phyloP scores from a whole-genome alignment of 208 protist species.

The Herpetomonas tarakana region DNA sequence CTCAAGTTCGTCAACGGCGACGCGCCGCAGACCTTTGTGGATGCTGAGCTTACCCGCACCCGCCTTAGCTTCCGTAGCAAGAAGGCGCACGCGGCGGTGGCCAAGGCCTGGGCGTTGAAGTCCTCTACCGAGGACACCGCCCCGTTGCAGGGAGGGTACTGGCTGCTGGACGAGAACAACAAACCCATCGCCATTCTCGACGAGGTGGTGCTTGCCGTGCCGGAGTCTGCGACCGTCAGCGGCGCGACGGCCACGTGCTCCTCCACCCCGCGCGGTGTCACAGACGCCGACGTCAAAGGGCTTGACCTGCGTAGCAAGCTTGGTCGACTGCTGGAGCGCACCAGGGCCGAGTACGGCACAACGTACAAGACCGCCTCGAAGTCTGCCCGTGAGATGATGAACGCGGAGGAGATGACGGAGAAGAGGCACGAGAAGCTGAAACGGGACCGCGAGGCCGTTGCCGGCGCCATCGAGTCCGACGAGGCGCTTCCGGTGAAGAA shows the following conservation, averaged over 20 bases:
- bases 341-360: constrained; percentile 61
- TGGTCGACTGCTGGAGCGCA: constrained; percentile 55
- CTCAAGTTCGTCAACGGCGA: constrained; percentile 80
- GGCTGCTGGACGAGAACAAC: constrained; percentile 47
- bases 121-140: constrained; percentile 8
- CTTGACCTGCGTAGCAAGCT: constrained; percentile 76
- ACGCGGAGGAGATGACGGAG: constrained; percentile 48
- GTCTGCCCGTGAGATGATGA: constrained; percentile 53
- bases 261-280: constrained; percentile 31
- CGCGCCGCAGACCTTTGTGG: constrained; percentile 50
- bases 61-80: constrained; percentile 27
- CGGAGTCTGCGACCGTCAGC: not conserved
- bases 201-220: constrained; percentile 23
- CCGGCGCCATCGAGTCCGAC: constrained; percentile 58
- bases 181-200: constrained; percentile 21
- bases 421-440: constrained; percentile 48
- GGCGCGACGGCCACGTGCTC: constrained; percentile 3
- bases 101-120: constrained; percentile 35
- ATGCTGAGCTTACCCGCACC: constrained; percentile 31
- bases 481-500: constrained; percentile 20
- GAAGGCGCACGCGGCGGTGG: constrained; percentile 5
- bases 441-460: constrained; percentile 52
- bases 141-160: constrained; percentile 39
- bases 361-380: constrained; percentile 69
- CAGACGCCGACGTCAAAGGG: constrained; percentile 34